phyloP scores from a whole-genome alignment of 1,284 basidiomycete genomes.

The Fomes fomentarius region DNA sequence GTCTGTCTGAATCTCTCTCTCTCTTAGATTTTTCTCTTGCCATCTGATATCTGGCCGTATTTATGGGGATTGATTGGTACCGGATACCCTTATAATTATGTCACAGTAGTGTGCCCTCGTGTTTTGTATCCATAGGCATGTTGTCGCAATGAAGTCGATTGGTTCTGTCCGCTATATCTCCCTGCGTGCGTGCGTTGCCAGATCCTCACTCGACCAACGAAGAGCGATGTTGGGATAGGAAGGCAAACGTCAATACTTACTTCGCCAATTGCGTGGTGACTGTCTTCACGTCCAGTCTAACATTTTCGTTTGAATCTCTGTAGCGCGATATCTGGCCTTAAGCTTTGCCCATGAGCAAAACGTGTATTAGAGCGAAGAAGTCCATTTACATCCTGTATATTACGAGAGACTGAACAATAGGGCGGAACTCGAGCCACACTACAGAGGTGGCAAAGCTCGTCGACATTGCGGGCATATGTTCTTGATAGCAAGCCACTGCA shows the following conservation, averaged over 20 bases:
- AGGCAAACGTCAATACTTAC: not conserved
- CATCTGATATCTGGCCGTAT: slow-evolving; percentile 16
- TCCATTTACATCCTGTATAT: not conserved
- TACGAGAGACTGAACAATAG: not conserved
- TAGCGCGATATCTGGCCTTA: no score
- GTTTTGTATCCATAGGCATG: slow-evolving; percentile 23
- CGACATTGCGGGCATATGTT: slow-evolving; percentile 69
- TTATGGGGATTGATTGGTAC: slow-evolving; percentile 11
- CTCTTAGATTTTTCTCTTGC: no score
- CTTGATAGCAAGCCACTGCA: slow-evolving; percentile 89
- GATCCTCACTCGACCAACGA: not conserved
- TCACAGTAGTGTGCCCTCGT: not conserved
- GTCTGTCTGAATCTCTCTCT: no score
- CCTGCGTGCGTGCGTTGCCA: not conserved
- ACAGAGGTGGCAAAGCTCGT: slow-evolving; percentile 77
- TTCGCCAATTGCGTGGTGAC: no score
- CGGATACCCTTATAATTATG: slow-evolving; percentile 17
- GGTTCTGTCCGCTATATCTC: slow-evolving; percentile 1
- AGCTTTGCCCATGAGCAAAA: no score
- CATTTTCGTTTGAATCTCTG: no score
- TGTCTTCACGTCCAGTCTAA: no score
- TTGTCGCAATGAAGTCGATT: slow-evolving; percentile 21
- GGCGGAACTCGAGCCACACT: slow-evolving; percentile 5
- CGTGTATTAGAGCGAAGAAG: slow-evolving; percentile 3
- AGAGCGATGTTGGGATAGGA: not conserved